These are phyloP conservation scores for Dothiorella sarmentorum DNA, from an alignment of 2,329 filamentous ascomycete genomes.

Conservation along the genomic window DNA sequence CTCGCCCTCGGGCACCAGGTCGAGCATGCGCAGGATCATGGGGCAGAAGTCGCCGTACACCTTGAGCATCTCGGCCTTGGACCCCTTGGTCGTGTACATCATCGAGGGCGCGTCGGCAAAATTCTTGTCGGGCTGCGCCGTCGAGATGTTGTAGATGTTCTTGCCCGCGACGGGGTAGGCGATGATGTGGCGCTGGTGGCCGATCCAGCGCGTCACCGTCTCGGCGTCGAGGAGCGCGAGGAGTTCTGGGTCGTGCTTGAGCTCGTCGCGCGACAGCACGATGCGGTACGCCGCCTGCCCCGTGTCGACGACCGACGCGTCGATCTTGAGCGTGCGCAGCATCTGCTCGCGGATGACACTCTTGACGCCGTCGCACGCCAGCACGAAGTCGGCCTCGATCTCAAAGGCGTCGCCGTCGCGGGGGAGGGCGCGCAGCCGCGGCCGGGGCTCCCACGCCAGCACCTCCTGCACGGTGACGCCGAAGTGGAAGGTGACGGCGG, in stretches of 20 bases:
- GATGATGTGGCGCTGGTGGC: conserved; percentile 71
- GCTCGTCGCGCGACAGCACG: conserved; percentile 66
- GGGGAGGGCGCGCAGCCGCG: conserved; percentile 58
- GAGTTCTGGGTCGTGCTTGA: conserved; percentile 65
- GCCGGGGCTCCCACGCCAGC: conserved; percentile 56
- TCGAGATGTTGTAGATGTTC: conserved; percentile 64
- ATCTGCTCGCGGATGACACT: conserved; percentile 48
- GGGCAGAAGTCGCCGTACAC: conserved; percentile 61
- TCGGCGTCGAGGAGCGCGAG: conserved; percentile 64
- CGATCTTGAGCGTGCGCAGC: conserved; percentile 51
- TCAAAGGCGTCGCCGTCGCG: conserved; percentile 53
- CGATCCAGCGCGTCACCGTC: conserved; percentile 71
- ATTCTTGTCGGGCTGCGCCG: conserved; percentile 58
- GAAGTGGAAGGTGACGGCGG: conserved; percentile 67
- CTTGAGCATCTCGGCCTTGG: conserved; percentile 58
- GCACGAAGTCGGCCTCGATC: conserved; percentile 48
- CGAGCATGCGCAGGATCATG: conserved; percentile 57
- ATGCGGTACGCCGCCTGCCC: conserved; percentile 77
- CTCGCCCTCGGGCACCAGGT: conserved; percentile 61
- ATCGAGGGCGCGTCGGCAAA: conserved; percentile 55
- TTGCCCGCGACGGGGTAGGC: conserved; percentile 70
- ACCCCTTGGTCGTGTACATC: conserved; percentile 62
- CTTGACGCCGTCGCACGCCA: conserved; percentile 51
- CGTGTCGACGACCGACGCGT: conserved; percentile 61
- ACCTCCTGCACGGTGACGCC: conserved; percentile 55